A percentile compares a stretch with the other conserved stretches of the same genome.
Conservation (phyloP, 768 basidiomycete species). For the Antrodiella citrinella region DNA sequence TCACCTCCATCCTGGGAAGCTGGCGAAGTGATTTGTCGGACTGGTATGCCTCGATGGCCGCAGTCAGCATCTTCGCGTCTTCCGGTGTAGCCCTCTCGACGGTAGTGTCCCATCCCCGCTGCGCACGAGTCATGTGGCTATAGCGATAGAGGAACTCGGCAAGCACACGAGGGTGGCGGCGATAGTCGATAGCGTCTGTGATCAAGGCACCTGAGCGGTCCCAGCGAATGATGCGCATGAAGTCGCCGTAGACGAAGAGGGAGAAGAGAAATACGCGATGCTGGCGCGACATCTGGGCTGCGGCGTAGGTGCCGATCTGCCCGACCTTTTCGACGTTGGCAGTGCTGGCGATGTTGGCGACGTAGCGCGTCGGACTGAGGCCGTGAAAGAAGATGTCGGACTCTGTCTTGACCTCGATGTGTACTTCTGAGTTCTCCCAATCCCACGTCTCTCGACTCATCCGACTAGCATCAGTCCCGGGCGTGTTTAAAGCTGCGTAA, state of each 20-base stretch:
- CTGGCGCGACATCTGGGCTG: not conserved
- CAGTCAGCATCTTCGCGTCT: not conserved
- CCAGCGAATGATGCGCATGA: slow-evolving; percentile 27
- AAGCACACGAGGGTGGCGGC: slow-evolving; percentile 7
- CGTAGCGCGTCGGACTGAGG: too few relatives aligned
- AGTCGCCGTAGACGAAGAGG: slow-evolving; percentile 13
- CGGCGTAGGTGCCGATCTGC: not conserved
- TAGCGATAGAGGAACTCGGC: slow-evolving; percentile 22
- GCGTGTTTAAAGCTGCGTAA: too few relatives aligned
- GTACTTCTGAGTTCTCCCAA: too few relatives aligned
- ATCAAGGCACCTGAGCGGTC: slow-evolving; percentile 27
- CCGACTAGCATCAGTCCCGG: too few relatives aligned
- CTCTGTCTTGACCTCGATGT: too few relatives aligned
- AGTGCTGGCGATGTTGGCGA: too few relatives aligned
- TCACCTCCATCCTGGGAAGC: not conserved
- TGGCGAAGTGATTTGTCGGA: not conserved
- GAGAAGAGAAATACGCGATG: not conserved
- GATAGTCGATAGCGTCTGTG: slow-evolving; percentile 18
- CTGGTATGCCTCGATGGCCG: slow-evolving; percentile 1
- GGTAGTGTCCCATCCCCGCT: slow-evolving; percentile 21
- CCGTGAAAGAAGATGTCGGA: too few relatives aligned
- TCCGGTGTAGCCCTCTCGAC: slow-evolving; percentile 10
- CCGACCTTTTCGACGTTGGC: too few relatives aligned
- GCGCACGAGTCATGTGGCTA: slow-evolving; percentile 7
- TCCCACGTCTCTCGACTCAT: too few relatives aligned